These are phyloP conservation scores for Trifolium fragiferum DNA, from an alignment of 306 rosid genomes.

Conservation along the genomic window DNA sequence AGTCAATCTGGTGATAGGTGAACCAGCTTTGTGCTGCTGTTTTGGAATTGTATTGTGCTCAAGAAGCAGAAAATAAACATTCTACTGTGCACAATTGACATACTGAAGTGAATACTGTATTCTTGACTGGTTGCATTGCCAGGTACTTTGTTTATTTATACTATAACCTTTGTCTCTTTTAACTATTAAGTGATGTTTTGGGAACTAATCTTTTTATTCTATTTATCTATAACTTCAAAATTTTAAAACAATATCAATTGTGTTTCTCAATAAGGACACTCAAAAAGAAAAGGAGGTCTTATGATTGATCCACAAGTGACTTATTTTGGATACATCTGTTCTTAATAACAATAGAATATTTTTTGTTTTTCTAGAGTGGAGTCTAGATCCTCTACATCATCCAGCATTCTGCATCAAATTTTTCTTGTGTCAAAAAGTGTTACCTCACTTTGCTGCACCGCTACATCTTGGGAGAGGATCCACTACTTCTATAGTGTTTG, in stretches of 20 bases:
- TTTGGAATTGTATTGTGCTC: conserved; percentile 67
- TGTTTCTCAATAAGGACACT: background rate
- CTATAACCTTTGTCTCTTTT: background rate
- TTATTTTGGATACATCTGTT: background rate
- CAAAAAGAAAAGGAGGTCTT: background rate
- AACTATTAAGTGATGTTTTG: background rate
- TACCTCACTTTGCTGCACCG: background rate
- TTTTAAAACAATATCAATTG: background rate
- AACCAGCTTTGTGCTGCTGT: conserved; percentile 81
- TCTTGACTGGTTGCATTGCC: background rate
- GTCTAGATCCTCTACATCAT: background rate
- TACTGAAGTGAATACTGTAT: background rate
- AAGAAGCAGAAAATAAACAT: conserved; percentile 70
- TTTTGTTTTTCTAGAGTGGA: background rate
- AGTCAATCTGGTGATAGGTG: conserved; percentile 69
- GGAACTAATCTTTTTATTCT: background rate
- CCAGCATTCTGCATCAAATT: background rate
- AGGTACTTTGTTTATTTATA: background rate
- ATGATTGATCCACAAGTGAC: background rate
- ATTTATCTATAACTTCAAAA: background rate
- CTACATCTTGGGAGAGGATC: background rate
- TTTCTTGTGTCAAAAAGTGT: background rate
- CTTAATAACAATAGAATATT: background rate
- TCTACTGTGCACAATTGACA: conserved; percentile 64
- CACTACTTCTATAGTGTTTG: background rate